These are phyloP conservation scores for Volvox africanus DNA, from an alignment of 139 green algal species.

Conservation along the genomic window DNA sequence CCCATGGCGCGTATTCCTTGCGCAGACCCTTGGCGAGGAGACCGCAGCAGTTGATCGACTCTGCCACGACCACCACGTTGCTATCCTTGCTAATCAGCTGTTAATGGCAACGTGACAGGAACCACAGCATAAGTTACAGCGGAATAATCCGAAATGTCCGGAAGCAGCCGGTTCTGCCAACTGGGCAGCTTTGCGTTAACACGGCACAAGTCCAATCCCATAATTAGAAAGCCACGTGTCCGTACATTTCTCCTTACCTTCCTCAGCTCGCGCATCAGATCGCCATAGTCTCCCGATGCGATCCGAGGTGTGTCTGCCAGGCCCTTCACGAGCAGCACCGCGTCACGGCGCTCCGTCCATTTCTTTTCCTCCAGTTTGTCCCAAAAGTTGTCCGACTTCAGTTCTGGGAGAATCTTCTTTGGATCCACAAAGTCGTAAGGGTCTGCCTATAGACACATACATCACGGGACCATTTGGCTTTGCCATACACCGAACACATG, in stretches of 20 bases:
- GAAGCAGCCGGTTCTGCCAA: too few species aligned
- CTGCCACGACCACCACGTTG: slow-evolving; percentile 84
- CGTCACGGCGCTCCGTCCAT: slow-evolving; percentile 87
- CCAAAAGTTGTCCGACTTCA: slow-evolving; percentile 81
- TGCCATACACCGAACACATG: background rate
- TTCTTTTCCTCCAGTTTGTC: slow-evolving; percentile 85
- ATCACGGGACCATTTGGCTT: too few species aligned
- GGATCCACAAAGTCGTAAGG: slow-evolving; percentile 87
- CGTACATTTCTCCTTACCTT: slow-evolving; percentile 60
- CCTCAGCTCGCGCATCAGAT: slow-evolving; percentile 84
- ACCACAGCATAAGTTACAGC: too few species aligned
- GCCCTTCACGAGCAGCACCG: slow-evolving; percentile 75
- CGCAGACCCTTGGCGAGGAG: slow-evolving; percentile 81
- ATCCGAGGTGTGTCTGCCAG: slow-evolving; percentile 67
- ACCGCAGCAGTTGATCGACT: slow-evolving; percentile 74
- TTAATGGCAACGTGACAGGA: too few species aligned
- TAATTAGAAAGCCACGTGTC: too few species aligned
- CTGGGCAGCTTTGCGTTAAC: too few species aligned
- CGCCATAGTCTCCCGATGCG: slow-evolving; percentile 74
- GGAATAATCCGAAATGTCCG: too few species aligned
- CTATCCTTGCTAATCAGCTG: slow-evolving; percentile 80
- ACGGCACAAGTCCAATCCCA: too few species aligned
- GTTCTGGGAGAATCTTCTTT: slow-evolving; percentile 61
- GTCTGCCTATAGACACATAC: slow-evolving; percentile 64
- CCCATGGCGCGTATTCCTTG: slow-evolving; percentile 67